Evolutionary conservation across 768 basidiomycete species (phyloP).

Genomic region (Mycena haematopus): DNA sequence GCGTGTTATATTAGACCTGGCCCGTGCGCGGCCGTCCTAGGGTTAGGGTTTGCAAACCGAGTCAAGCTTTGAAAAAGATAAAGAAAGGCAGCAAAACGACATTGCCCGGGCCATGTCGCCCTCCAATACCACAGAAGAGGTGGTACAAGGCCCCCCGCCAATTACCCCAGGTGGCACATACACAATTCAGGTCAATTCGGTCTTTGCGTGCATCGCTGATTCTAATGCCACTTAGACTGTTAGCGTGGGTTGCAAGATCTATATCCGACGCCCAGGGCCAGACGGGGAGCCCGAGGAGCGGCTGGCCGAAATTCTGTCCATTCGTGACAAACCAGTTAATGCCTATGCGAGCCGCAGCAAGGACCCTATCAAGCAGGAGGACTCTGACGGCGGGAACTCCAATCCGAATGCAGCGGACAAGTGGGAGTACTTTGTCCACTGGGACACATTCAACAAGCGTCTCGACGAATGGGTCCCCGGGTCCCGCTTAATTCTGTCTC

Average conservation of each 20-base stretch:
- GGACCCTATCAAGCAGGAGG: constrained; percentile 48
- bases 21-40: not conserved
- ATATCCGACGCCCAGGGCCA: constrained; percentile 79
- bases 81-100: not conserved
- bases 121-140: constrained; percentile 38
- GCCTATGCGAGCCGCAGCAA: constrained; percentile 58
- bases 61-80: constrained; percentile 2
- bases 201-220: constrained; percentile 36
- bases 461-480: constrained; percentile 97
- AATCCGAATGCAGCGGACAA: constrained; percentile 68
- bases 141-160: constrained; percentile 57
- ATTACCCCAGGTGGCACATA: constrained; percentile 80
- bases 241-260: constrained; percentile 94
- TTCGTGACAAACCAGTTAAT: constrained; percentile 83
- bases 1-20: not conserved
- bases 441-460: constrained; percentile 99
- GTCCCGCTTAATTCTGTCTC: constrained; percentile 79
- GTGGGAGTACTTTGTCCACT: constrained; percentile 96
- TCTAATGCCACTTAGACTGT: constrained; percentile 66
- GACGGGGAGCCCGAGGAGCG: constrained; percentile 86
- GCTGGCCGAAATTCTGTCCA: constrained; percentile 94
- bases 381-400: constrained; percentile 35
- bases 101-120: constrained; percentile 25
- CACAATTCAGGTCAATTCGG: constrained; percentile 66
- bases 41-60: constrained; percentile 1